phyloP scores from a whole-genome alignment of 805 yeast genomes.

The Torulaspora franciscae region DNA sequence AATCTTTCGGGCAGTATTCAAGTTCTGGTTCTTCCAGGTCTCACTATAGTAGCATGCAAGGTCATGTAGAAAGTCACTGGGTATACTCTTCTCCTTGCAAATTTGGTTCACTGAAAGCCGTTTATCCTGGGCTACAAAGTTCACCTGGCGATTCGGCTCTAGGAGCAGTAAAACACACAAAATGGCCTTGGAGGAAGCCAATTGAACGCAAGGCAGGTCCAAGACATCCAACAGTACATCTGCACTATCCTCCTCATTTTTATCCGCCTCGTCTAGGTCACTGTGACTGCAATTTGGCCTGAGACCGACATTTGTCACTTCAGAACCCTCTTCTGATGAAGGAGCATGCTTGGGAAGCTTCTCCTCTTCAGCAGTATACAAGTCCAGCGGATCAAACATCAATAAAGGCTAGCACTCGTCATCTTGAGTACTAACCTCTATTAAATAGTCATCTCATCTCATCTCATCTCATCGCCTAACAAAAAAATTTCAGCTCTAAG shows the following conservation, averaged over 20 bases:
- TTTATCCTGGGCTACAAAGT: background rate
- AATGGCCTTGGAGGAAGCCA: constrained; percentile 47
- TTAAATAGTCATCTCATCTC: background rate
- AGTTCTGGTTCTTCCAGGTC: constrained; percentile 34
- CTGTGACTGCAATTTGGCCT: background rate
- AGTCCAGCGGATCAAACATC: constrained; percentile 38
- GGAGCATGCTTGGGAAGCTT: background rate
- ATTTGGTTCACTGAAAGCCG: constrained; percentile 12
- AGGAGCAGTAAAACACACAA: constrained; percentile 45
- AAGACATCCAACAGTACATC: constrained; percentile 44
- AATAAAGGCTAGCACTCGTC: background rate
- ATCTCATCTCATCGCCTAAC: constrained; percentile 5
- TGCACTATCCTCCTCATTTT: constrained; percentile 17
- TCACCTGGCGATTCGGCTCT: constrained; percentile 44
- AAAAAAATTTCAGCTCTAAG: background rate
- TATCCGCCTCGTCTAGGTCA: background rate
- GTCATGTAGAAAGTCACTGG: constrained; percentile 19
- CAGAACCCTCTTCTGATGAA: background rate
- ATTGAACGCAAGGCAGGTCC: constrained; percentile 50
- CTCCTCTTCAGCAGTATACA: constrained; percentile 28
- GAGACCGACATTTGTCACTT: background rate
- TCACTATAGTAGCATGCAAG: constrained; percentile 44
- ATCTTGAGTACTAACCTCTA: background rate
- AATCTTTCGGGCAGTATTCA: constrained; percentile 26
- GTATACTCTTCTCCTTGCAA: constrained; percentile 37